Evolutionary conservation across 2,329 filamentous ascomycete genomes (phyloP).

Genomic region (Calonectria naviculata): DNA sequence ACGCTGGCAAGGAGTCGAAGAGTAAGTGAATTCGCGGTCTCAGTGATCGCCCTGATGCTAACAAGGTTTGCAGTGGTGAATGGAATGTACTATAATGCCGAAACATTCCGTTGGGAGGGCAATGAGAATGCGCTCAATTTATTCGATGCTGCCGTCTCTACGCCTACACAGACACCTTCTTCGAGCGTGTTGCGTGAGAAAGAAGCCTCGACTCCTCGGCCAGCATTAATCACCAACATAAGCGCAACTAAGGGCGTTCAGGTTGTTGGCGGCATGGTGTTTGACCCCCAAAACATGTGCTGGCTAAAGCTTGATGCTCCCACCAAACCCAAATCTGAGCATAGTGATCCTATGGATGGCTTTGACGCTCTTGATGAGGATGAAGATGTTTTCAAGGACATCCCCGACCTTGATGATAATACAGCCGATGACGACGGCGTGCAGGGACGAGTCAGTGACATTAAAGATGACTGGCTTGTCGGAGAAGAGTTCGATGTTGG

Average conservation of each 20-base stretch:
- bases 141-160: constrained; percentile 76
- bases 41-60: constrained; percentile 36
- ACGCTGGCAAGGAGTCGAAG: constrained; percentile 79
- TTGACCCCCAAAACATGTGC: constrained; percentile 96
- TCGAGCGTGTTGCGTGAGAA: constrained; percentile 64
- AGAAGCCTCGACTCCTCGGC: constrained; percentile 69
- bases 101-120: constrained; percentile 91
- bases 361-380: constrained; percentile 84
- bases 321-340: constrained; percentile 58
- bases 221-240: constrained; percentile 92
- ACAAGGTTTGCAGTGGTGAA: constrained; percentile 74
- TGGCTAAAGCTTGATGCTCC: constrained; percentile 84
- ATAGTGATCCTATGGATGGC: constrained; percentile 69
- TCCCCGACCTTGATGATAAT: constrained; percentile 89
- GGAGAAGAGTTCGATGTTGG: constrained; percentile 98
- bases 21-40: constrained; percentile 63
- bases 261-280: constrained; percentile 98
- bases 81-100: constrained; percentile 96
- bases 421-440: constrained; percentile 60
- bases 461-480: constrained; percentile 84
- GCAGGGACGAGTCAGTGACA: constrained; percentile 66
- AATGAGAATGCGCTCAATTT: constrained; percentile 87
- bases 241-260: constrained; percentile 87
- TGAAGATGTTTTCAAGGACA: constrained; percentile 92
- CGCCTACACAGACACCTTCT: constrained; percentile 58